Percentiles rank a stretch among this genome's conserved stretches.
Evolutionary conservation across 345 rosid species (phyloP).

Genomic region (Lumnitzera littorea): DNA sequence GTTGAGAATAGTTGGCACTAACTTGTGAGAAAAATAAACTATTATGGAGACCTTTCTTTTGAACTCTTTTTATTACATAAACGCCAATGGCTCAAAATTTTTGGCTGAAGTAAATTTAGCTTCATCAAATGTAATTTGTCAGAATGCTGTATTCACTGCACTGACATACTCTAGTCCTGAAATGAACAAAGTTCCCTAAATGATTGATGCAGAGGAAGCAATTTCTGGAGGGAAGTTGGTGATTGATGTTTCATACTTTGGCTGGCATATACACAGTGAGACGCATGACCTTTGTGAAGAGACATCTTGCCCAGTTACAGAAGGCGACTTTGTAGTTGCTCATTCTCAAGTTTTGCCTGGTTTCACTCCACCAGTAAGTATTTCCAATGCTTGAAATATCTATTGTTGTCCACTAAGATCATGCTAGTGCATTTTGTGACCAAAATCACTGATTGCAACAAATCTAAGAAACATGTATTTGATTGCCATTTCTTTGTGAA

Average conservation of each 20-base stretch:
- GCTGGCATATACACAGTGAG: slow-evolving; percentile 74
- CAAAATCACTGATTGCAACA: too few species aligned
- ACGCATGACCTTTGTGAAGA: slow-evolving; percentile 71
- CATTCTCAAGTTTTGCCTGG: slow-evolving; percentile 84
- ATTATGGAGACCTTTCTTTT: too few species aligned
- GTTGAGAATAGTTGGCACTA: too few species aligned
- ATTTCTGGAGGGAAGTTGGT: slow-evolving; percentile 66
- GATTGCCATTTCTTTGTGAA: too few species aligned
- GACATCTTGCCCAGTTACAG: slow-evolving; percentile 74
- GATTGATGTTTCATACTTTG: slow-evolving; percentile 84
- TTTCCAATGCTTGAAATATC: not conserved
- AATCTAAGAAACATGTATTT: too few species aligned
- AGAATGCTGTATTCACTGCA: too few species aligned
- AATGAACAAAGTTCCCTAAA: not conserved
- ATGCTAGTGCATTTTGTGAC: too few species aligned
- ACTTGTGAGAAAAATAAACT: too few species aligned
- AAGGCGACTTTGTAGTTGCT: slow-evolving; percentile 72
- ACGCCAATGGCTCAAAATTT: too few species aligned
- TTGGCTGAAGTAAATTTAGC: too few species aligned
- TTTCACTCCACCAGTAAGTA: slow-evolving; percentile 87
- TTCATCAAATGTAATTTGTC: too few species aligned
- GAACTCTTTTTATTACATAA: too few species aligned
- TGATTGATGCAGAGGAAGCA: slow-evolving; percentile 25
- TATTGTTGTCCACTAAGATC: not conserved
- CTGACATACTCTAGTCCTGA: not conserved